Evolutionary conservation across 2,329 filamentous ascomycete species (phyloP).

Genomic region (Chalaropsis thielavioides): DNA sequence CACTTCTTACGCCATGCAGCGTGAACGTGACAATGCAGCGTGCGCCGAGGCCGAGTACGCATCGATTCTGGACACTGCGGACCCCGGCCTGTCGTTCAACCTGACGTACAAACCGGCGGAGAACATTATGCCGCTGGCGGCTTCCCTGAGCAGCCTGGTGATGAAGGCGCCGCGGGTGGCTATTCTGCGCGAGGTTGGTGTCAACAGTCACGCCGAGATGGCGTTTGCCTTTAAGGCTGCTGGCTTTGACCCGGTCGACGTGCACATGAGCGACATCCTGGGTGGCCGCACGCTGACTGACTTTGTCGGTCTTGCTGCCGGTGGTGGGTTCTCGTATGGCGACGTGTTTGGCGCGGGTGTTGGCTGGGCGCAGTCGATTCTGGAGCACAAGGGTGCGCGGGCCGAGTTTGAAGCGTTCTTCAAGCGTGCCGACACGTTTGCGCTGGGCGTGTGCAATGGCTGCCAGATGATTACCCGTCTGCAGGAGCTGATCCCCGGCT

Average conservation of each 20-base stretch:
- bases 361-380: constrained; percentile 88
- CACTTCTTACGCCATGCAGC: constrained; percentile 86
- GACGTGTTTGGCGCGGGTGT: constrained; percentile 78
- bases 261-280: constrained; percentile 92
- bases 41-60: constrained; percentile 76
- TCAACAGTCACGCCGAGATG: constrained; percentile 96
- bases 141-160: constrained; percentile 36
- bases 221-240: constrained; percentile 87
- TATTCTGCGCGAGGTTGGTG: constrained; percentile 86
- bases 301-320: constrained; percentile 83
- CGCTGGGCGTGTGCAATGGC: constrained; percentile 90
- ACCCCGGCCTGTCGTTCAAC: constrained; percentile 75
- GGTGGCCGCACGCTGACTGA: constrained; percentile 63
- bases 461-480: constrained; percentile 80
- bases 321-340: constrained; percentile 87
- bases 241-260: constrained; percentile 80
- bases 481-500: constrained; percentile 75
- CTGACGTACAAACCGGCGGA: constrained; percentile 69
- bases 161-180: constrained; percentile 55
- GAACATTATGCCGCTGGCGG: constrained; percentile 52
- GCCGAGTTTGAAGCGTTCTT: constrained; percentile 77
- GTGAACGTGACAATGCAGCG: constrained; percentile 70
- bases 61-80: constrained; percentile 55
- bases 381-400: constrained; percentile 64
- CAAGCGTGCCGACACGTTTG: constrained; percentile 73